A percentile compares a stretch with the other conserved stretches of the same genome.
phyloP scores from a whole-genome alignment of 371 early-diverging fungal genomes.

The Scutellospora calospora region DNA sequence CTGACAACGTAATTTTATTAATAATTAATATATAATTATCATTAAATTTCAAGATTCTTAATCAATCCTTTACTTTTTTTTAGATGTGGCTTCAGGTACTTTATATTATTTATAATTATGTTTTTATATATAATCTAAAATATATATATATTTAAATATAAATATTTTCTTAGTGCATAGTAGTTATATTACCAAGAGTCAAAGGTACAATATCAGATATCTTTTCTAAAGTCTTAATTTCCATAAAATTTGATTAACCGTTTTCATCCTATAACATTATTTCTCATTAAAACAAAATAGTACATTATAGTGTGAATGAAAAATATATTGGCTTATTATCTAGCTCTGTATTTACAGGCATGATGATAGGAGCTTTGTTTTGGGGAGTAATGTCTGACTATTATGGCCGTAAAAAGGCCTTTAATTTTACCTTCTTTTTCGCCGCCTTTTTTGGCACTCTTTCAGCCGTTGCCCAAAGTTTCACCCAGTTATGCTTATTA shows the following conservation, averaged over 20 bases:
- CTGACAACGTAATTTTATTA: conserved; percentile 76
- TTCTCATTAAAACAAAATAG: conserved; percentile 44
- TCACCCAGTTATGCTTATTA: conserved; percentile 67
- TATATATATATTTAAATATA: conserved; percentile 34
- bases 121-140: no score
- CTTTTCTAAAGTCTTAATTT: no score
- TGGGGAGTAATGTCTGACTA: conserved; percentile 85
- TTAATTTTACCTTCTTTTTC: conserved; percentile 77
- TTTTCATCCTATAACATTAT: no score
- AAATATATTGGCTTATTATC: conserved; percentile 68
- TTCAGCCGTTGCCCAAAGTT: conserved; percentile 73
- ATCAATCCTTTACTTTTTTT: not conserved
- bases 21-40: not conserved
- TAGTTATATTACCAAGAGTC: conserved; percentile 74
- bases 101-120: not conserved
- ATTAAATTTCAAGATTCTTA: not conserved
- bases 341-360: conserved; percentile 78
- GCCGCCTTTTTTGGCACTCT: conserved; percentile 75
- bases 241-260: no score
- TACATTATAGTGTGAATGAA: conserved; percentile 67
- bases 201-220: conserved; percentile 55
- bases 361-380: conserved; percentile 84
- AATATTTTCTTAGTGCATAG: conserved; percentile 59
- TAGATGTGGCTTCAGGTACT: conserved; percentile 78
- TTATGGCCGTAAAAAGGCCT: conserved; percentile 79